Evolutionary conservation across 768 basidiomycete species (phyloP), one percentile per base, ranked within the genome.

Genomic region (Melanogaster broomeanus): DNA sequence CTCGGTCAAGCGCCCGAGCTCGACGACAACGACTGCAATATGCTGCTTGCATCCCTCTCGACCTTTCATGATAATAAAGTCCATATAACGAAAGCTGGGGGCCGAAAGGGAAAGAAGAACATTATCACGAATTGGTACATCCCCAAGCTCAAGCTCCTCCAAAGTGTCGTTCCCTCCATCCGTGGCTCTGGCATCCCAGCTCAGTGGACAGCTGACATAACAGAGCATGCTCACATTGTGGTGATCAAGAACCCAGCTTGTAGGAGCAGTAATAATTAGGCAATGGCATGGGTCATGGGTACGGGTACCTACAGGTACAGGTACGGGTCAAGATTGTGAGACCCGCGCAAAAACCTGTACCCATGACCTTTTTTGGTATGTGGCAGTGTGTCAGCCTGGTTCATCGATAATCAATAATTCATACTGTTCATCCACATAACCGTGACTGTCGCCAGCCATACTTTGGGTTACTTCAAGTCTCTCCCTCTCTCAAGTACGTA

Each of bases 81-180:
- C 1, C 51, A 55, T 6, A 68, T 76, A 27, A 54, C 71, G 12
- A 56, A 53, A 12, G 64, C 67, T 2, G 61, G 64, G 3, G 69
- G 61, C 27, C 56, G 66, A 13, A 21, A 37, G 11, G 67, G 68
- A 27, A 37, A 22, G 48, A 62, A 12, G 38, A 8, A 40, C 6
- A 43, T 61, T 1, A 68, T 71, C 38, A 33, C 63, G 9, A 56
- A 73, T 45, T 77, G 67, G 58, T 44, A 67, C 21, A 75, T 77
- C 38, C 75, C 74, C 4, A 78, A 78, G 55, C 65, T 76, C 5
- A 69, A 74, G 42, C 59, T 71, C 19, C 46, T 73, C 12, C 70
- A 72, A 22, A 68, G 65, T 40, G 63, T 74, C 10, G 53, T 61
- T 4, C 45, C 57, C 4, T 68, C 56, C 49, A 71, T 73, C 19